phyloP scores from a whole-genome alignment of 495 filamentous ascomycete genomes.

The Penicillium desertorum region DNA sequence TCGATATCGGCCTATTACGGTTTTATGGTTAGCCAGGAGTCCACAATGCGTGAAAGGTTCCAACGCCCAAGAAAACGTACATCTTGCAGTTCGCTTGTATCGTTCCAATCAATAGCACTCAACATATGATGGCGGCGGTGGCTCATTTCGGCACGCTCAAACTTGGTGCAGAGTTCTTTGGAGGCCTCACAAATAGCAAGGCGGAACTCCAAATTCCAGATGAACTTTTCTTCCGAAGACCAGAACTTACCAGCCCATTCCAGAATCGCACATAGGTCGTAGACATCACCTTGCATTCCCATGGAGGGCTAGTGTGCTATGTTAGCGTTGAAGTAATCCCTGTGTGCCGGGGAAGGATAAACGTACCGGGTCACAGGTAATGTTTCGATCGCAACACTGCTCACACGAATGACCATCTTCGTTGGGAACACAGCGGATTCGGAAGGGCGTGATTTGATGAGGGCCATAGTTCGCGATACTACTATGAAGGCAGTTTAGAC shows the following conservation, averaged over 20 bases:
- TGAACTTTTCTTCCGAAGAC: no score
- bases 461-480: background rate
- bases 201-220: background rate
- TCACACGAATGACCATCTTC: background rate
- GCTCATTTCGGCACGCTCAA: background rate
- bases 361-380: background rate
- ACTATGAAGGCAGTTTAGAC: background rate
- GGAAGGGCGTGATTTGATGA: background rate
- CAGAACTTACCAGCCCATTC: background rate
- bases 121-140: background rate
- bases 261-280: background rate
- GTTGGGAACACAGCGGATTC: background rate
- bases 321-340: background rate
- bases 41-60: background rate
- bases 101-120: background rate
- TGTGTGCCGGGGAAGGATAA: background rate
- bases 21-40: background rate
- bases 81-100: background rate
- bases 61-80: background rate
- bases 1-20: background rate
- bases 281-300: background rate
- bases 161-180: background rate
- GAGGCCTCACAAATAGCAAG: background rate
- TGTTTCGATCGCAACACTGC: background rate
- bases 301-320: background rate